Percentiles rank a stretch among this genome's conserved stretches.
Conservation (phyloP, 2,329 filamentous ascomycete genomes). For the Aspergillus cejpii region DNA sequence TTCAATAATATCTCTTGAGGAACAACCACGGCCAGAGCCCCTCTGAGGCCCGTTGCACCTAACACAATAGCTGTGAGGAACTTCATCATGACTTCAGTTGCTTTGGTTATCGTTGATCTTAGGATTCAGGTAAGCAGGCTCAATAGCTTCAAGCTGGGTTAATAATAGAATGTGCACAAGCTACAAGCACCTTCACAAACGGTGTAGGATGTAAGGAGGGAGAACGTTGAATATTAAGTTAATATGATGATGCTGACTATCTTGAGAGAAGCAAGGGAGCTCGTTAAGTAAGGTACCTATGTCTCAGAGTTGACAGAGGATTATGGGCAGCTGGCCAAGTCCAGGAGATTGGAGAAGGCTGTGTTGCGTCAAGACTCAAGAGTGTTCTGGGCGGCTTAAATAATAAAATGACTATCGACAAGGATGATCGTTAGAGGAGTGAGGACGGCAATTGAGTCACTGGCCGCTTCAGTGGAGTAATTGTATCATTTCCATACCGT, state of each 20-base stretch:
- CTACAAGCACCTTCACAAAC: too few relatives aligned
- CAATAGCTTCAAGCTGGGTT: not conserved
- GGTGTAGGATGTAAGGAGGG: too few relatives aligned
- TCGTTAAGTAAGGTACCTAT: not conserved
- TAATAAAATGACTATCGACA: too few relatives aligned
- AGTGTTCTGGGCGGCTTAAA: not conserved
- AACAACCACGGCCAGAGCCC: conserved; percentile 28
- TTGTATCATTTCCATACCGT: too few relatives aligned
- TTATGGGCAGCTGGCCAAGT: not conserved
- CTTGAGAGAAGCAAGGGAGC: too few relatives aligned
- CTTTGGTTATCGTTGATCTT: not conserved
- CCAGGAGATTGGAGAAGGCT: not conserved
- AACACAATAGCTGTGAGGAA: conserved; percentile 29
- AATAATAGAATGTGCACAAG: not conserved
- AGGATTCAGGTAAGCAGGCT: not conserved
- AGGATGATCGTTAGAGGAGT: too few relatives aligned
- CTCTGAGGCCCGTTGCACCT: conserved; percentile 28
- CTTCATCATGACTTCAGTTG: conserved; percentile 30
- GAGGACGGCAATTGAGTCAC: not conserved
- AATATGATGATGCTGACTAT: too few relatives aligned
- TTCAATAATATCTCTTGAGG: conserved; percentile 29
- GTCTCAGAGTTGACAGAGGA: not conserved
- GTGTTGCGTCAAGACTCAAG: not conserved
- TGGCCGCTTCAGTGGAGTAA: not conserved
- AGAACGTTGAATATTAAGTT: too few relatives aligned